Evolutionary conservation across 306 rosid species (phyloP).

Genomic region (Prunus padus): DNA sequence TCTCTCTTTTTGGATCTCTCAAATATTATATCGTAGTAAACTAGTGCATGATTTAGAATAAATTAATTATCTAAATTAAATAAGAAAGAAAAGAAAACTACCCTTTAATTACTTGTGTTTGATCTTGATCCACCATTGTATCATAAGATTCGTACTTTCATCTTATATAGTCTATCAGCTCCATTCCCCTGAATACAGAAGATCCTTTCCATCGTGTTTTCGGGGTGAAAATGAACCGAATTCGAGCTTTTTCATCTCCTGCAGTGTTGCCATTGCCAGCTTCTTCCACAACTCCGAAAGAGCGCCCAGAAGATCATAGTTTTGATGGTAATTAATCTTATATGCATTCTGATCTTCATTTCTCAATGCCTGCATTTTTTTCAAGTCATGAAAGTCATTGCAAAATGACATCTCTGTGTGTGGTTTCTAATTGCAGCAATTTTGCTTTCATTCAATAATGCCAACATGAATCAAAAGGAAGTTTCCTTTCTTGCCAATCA

Average conservation of each 20-base stretch:
- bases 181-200: constrained; percentile 4
- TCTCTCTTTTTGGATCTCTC: constrained; percentile 57
- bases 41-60: background rate
- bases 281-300: constrained; percentile 36
- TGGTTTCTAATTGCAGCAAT: background rate
- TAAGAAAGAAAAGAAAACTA: too few relatives aligned
- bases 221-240: constrained; percentile 37
- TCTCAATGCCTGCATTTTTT: background rate
- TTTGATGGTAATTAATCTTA: constrained; percentile 54
- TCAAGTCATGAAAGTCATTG: background rate
- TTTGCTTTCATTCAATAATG: background rate
- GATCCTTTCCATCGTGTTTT: constrained; percentile 15
- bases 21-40: background rate
- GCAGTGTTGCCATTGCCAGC: constrained; percentile 28
- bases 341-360: background rate
- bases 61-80: background rate
- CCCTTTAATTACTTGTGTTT: background rate
- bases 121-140: constrained; percentile 21
- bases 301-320: constrained; percentile 34
- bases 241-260: constrained; percentile 59
- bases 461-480: too few relatives aligned
- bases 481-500: background rate
- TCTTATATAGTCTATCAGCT: constrained; percentile 11
- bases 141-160: background rate
- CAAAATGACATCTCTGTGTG: background rate